A percentile compares a stretch with the other conserved stretches of the same genome.
These are phyloP conservation scores for Myxozyma sirexii DNA, from an alignment of 805 yeast species.

Conservation along the genomic window DNA sequence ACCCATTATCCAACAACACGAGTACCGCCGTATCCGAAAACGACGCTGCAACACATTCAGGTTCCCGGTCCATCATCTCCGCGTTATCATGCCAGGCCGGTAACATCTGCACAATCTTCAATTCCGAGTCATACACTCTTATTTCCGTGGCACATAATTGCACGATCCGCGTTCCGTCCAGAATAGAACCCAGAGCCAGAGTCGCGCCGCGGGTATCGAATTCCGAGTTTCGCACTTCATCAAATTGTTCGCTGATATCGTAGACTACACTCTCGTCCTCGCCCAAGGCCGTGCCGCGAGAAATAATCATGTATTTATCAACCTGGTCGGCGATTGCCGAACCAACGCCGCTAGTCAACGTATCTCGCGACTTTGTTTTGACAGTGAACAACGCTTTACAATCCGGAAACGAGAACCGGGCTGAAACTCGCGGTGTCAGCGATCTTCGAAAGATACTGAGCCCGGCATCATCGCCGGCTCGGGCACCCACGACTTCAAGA, in stretches of 20 bases:
- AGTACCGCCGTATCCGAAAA: slow-evolving; percentile 21
- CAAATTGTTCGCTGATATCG: slow-evolving; percentile 49
- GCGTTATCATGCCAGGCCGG: neutral
- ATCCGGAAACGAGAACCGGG: slow-evolving; percentile 70
- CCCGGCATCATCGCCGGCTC: slow-evolving; percentile 65
- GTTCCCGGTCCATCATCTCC: slow-evolving; percentile 6
- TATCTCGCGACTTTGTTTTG: slow-evolving; percentile 34
- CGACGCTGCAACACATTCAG: slow-evolving; percentile 16
- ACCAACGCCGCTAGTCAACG: slow-evolving; percentile 10
- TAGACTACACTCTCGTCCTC: slow-evolving; percentile 46
- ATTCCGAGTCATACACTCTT: slow-evolving; percentile 62
- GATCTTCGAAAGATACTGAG: slow-evolving; percentile 67
- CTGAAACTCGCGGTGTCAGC: slow-evolving; percentile 65
- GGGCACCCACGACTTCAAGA: slow-evolving; percentile 63
- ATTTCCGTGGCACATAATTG: slow-evolving; percentile 74
- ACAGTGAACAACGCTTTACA: slow-evolving; percentile 78
- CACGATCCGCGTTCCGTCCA: slow-evolving; percentile 58
- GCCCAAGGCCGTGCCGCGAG: slow-evolving; percentile 32
- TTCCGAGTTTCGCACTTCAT: slow-evolving; percentile 61
- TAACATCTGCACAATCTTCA: slow-evolving; percentile 50
- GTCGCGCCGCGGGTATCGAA: slow-evolving; percentile 68
- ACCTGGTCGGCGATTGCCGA: slow-evolving; percentile 18
- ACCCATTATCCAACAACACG: slow-evolving; percentile 23
- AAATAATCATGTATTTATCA: slow-evolving; percentile 34
- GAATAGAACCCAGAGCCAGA: slow-evolving; percentile 64